phyloP scores from a whole-genome alignment of 257 asterid genomes.

The Paulownia fortunei region DNA sequence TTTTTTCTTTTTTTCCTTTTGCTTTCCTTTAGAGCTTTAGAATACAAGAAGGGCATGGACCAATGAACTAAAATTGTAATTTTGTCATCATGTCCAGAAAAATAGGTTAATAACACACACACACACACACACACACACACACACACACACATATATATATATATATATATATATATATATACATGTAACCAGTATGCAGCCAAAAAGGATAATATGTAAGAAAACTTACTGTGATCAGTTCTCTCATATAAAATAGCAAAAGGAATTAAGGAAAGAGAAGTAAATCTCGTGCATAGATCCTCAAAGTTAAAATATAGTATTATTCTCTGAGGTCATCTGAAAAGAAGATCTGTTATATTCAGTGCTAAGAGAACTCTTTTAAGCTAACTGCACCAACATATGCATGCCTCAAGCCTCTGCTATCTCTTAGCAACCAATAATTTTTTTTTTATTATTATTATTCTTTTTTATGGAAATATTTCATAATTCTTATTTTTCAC shows the following conservation, averaged over 20 bases:
- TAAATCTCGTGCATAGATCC: slow-evolving; percentile 18
- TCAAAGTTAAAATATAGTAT: neutral
- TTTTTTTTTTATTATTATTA: too few species aligned
- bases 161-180: too few species aligned
- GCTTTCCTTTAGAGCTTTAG: too few species aligned
- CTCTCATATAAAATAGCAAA: slow-evolving; percentile 21
- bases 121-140: too few species aligned
- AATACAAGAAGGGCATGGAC: too few species aligned
- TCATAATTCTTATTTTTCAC: too few species aligned
- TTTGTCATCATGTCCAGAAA: neutral
- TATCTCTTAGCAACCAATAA: too few species aligned
- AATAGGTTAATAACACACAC: neutral
- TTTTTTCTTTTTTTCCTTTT: too few species aligned
- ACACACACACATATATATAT: too few species aligned
- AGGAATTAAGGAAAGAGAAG: slow-evolving; percentile 15
- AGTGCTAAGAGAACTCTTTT: slow-evolving; percentile 10
- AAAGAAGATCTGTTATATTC: slow-evolving; percentile 22
- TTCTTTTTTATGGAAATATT: too few species aligned
- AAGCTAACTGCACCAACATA: neutral
- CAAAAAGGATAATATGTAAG: neutral
- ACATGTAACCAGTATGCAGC: too few species aligned
- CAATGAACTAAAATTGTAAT: neutral
- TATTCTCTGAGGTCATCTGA: slow-evolving; percentile 8
- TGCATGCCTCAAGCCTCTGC: neutral
- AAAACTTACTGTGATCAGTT: slow-evolving; percentile 5